A percentile compares a stretch with the other conserved stretches of the same genome.
phyloP scores from a whole-genome alignment of 108 stramenopile species.

The Skeletonema potamos region DNA sequence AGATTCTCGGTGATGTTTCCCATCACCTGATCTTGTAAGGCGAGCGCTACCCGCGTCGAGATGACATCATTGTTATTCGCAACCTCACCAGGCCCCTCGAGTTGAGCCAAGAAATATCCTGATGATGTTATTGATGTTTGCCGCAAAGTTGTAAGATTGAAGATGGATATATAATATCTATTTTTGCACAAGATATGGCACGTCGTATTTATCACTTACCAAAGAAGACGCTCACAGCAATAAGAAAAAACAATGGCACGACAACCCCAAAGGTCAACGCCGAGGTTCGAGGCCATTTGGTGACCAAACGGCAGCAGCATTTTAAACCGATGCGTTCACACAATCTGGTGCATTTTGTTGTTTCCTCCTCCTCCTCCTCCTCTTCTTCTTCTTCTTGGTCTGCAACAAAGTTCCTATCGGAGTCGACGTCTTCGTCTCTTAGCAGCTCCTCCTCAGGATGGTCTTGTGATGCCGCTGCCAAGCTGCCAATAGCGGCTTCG shows the following conservation, averaged over 20 bases:
- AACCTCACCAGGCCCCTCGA: slow-evolving; percentile 27
- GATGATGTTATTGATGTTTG: not conserved
- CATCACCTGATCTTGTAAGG: not conserved
- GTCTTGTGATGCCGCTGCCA: not conserved
- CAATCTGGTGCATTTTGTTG: not conserved
- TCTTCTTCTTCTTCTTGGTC: too few relatives aligned
- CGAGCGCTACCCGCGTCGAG: slow-evolving; percentile 6
- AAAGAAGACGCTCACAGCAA: slow-evolving; percentile 11
- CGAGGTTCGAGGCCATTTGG: slow-evolving; percentile 26
- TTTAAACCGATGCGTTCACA: not conserved
- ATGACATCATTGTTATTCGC: slow-evolving; percentile 30
- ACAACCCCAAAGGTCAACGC: slow-evolving; percentile 25
- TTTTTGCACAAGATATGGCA: too few relatives aligned
- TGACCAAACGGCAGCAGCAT: not conserved
- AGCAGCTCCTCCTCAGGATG: not conserved
- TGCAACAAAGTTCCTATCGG: not conserved
- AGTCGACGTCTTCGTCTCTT: not conserved
- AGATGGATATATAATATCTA: not conserved
- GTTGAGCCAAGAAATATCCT: slow-evolving; percentile 9
- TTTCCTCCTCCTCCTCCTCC: not conserved
- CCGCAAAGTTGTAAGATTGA: not conserved
- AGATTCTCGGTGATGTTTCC: not conserved
- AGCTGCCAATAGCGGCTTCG: not conserved
- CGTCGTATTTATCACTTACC: slow-evolving; percentile 2
- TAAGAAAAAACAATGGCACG: slow-evolving; percentile 31